Percentiles rank a stretch among this genome's conserved stretches.
Conservation (phyloP, 805 yeast species). For the Pichia kluyveri region DNA sequence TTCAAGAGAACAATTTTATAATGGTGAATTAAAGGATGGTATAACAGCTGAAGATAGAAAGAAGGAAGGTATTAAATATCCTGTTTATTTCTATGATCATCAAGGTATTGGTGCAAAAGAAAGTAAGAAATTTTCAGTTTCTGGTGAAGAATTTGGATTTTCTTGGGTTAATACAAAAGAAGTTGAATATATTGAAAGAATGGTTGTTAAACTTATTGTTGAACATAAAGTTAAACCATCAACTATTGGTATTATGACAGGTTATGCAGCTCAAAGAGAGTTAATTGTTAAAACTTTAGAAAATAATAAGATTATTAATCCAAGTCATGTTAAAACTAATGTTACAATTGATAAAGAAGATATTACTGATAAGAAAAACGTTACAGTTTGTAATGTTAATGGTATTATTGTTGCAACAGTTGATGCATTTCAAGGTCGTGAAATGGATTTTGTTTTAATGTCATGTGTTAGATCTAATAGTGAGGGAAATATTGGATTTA, state of each 20-base stretch:
- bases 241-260: conserved; percentile 61
- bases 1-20: conserved; percentile 75
- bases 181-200: conserved; percentile 36
- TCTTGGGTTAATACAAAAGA: conserved; percentile 54
- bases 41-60: conserved; percentile 42
- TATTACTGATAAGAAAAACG: conserved; percentile 30
- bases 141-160: conserved; percentile 37
- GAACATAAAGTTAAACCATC: conserved; percentile 42
- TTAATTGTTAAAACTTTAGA: conserved; percentile 42
- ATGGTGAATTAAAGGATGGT: conserved; percentile 63
- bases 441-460: conserved; percentile 69
- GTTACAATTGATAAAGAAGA: conserved; percentile 58
- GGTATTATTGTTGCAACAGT: conserved; percentile 48
- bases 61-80: conserved; percentile 39
- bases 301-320: conserved; percentile 47
- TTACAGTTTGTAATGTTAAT: conserved; percentile 38
- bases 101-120: conserved; percentile 36
- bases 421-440: conserved; percentile 93
- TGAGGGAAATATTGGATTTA: conserved; percentile 49
- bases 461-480: conserved; percentile 69
- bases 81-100: conserved; percentile 56
- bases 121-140: conserved; percentile 34
- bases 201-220: conserved; percentile 40
- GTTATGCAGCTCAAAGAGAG: conserved; percentile 71
- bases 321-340: conserved; percentile 35